Conservation (phyloP, 805 yeast species). For the Ogataea chonburiensis region DNA sequence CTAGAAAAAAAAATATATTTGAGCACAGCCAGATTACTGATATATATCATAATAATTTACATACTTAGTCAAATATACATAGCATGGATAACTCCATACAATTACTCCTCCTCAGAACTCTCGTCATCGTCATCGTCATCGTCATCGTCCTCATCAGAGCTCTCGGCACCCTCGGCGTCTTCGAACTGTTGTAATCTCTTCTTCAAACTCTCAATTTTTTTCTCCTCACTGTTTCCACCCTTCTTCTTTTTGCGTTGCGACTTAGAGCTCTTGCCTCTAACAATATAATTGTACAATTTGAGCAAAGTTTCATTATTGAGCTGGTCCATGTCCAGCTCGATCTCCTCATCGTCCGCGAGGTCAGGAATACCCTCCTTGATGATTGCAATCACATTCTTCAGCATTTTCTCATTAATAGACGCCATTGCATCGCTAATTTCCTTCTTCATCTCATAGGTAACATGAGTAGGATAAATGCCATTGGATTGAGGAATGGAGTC, state of each 20-base stretch:
- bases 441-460: slow-evolving; percentile 95
- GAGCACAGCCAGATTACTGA: slow-evolving; percentile 11
- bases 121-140: slow-evolving; percentile 58
- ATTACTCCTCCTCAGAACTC: slow-evolving; percentile 33
- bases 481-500: slow-evolving; percentile 15
- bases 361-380: slow-evolving; percentile 77
- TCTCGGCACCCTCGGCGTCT: slow-evolving; percentile 51
- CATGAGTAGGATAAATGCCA: slow-evolving; percentile 39
- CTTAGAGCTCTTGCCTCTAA: slow-evolving; percentile 43
- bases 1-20: neutral
- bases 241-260: slow-evolving; percentile 42
- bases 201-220: slow-evolving; percentile 70
- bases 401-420: slow-evolving; percentile 69
- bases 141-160: slow-evolving; percentile 57
- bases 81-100: slow-evolving; percentile 4
- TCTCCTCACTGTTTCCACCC: slow-evolving; percentile 62
- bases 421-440: slow-evolving; percentile 85
- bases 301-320: slow-evolving; percentile 80
- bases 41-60: slow-evolving; percentile 19
- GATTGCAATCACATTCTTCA: slow-evolving; percentile 79
- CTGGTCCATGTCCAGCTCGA: slow-evolving; percentile 93
- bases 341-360: slow-evolving; percentile 79
- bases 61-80: slow-evolving; percentile 20
- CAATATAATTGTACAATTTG: slow-evolving; percentile 81
- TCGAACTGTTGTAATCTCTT: slow-evolving; percentile 75